phyloP scores from a whole-genome alignment of 495 filamentous ascomycete genomes.

The Xylaria scruposa region DNA sequence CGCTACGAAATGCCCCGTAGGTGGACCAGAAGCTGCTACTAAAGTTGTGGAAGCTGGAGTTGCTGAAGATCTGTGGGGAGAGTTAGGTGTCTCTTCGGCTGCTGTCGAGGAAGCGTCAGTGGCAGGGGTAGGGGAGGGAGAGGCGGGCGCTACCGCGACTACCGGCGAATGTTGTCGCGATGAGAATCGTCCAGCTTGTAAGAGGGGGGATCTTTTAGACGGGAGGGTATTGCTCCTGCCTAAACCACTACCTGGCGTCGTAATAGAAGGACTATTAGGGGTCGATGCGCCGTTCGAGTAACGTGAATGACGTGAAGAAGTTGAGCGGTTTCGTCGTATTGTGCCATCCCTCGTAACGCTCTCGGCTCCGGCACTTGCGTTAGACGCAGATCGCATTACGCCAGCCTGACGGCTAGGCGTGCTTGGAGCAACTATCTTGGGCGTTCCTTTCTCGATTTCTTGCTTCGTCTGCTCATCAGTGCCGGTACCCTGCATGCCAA shows the following conservation, averaged over 20 bases:
- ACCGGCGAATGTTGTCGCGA: slow-evolving; percentile 51
- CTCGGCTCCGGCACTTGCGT: slow-evolving; percentile 84
- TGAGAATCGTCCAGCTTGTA: slow-evolving; percentile 62
- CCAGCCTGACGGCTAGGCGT: slow-evolving; percentile 58
- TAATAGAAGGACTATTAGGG: slow-evolving; percentile 69
- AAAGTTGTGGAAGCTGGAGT: slow-evolving; percentile 33
- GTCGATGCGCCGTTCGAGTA: slow-evolving; percentile 72
- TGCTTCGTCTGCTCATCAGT: slow-evolving; percentile 87
- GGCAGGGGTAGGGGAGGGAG: slow-evolving; percentile 37
- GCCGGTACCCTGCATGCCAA: slow-evolving; percentile 92
- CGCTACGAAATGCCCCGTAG: slow-evolving; percentile 26
- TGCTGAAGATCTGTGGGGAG: slow-evolving; percentile 35
- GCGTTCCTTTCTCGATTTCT: slow-evolving; percentile 76
- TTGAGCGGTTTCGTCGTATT: slow-evolving; percentile 84
- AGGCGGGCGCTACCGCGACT: slow-evolving; percentile 34
- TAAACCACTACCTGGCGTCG: slow-evolving; percentile 66
- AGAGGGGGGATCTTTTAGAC: slow-evolving; percentile 84
- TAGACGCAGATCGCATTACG: slow-evolving; percentile 79
- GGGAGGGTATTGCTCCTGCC: slow-evolving; percentile 93
- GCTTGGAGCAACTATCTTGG: slow-evolving; percentile 60
- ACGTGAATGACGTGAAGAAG: slow-evolving; percentile 54
- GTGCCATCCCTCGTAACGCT: slow-evolving; percentile 80
- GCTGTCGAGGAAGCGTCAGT: slow-evolving; percentile 43
- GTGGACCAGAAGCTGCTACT: slow-evolving; percentile 21
- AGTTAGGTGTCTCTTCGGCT: slow-evolving; percentile 30